Evolutionary conservation across 768 basidiomycete genomes (phyloP).

Genomic region (Infundibulicybe gibba): DNA sequence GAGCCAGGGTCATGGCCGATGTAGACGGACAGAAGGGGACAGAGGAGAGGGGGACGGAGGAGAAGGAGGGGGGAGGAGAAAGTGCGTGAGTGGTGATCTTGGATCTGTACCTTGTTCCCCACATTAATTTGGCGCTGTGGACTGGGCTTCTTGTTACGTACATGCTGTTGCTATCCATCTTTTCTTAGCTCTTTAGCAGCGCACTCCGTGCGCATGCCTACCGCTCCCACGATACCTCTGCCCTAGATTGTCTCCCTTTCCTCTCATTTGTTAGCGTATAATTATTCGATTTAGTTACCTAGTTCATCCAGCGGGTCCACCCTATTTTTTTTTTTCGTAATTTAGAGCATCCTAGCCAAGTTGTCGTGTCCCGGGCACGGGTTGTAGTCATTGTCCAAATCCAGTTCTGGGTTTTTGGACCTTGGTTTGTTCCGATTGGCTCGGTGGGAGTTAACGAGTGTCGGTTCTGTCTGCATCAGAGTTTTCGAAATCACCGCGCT

Average conservation of each 20-base stretch:
- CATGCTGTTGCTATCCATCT: slow-evolving; percentile 46
- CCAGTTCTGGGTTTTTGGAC: slow-evolving; percentile 21
- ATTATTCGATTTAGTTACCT: too few relatives aligned
- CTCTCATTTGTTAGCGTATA: too few relatives aligned
- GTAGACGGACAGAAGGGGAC: too few relatives aligned
- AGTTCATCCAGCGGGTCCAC: too few relatives aligned
- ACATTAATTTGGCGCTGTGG: slow-evolving; percentile 35
- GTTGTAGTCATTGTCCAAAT: slow-evolving; percentile 10
- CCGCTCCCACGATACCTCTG: slow-evolving; percentile 42
- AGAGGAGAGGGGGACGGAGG: too few relatives aligned
- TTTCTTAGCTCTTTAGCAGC: slow-evolving; percentile 39
- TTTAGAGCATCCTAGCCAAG: too few relatives aligned
- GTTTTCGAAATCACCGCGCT: slow-evolving; percentile 65
- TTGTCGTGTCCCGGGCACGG: neutral
- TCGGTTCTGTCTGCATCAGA: slow-evolving; percentile 45
- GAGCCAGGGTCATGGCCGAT: too few relatives aligned
- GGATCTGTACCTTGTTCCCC: slow-evolving; percentile 32
- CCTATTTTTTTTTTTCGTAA: too few relatives aligned
- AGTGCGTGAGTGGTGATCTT: slow-evolving; percentile 6
- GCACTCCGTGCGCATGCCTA: slow-evolving; percentile 46
- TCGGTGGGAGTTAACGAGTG: slow-evolving; percentile 52
- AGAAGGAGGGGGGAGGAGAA: neutral
- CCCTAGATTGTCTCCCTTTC: slow-evolving; percentile 25
- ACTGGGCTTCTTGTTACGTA: slow-evolving; percentile 41
- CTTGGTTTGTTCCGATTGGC: slow-evolving; percentile 58